Evolutionary conservation across 2,329 filamentous ascomycete genomes (phyloP), one percentile per base, ranked within the genome.

Genomic region (Pleomassaria siparia): DNA sequence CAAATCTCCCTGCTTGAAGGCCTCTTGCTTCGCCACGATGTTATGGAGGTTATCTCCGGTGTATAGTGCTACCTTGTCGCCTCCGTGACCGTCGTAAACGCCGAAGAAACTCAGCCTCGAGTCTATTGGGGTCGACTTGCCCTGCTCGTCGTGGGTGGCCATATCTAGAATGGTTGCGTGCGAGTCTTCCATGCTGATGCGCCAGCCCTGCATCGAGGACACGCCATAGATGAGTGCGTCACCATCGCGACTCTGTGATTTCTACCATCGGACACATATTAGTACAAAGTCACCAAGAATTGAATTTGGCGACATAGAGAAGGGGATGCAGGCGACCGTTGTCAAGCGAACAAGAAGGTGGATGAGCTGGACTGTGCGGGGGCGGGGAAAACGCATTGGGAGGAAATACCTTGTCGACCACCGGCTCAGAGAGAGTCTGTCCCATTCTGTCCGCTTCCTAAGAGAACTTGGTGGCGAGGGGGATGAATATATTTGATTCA

Each of bases 181-280:
- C 55, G 94, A 86, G 72, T 99, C 94, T 74, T 99, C 94, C 94
- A 99, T 99, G 79, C 89, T 96, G 77, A 99, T 97, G 77, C 94
- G 88, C 94, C 94, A 99, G 79, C 94, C 94, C 76, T 99, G 94
- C 94, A 99, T 99, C 75, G 91, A 91, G 59, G 94, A 99, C 59
- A 97, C 85, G 69, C 94, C 94, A 74, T 89, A 99, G 70, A 94
- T 76, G 70, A 96, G 85, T 70, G 89, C 86, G 58, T 95, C 91
- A 88, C 97, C 91, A 77, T 90, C 86, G 75, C 91, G 91, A 70
- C 85, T 85, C 72, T 87, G 86, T 67, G 94, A 99, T 76, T 85
- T 80, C 94, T 97, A 45, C 15, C 21, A 30, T 24, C 11, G 28
- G 15, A 26, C 28, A 43, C 7, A 40, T 21, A 40, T 50, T 39